Evolutionary conservation across 73 alveolate species (phyloP), one percentile per base, ranked within the genome.

Genomic region (Blepharisma stoltei): DNA sequence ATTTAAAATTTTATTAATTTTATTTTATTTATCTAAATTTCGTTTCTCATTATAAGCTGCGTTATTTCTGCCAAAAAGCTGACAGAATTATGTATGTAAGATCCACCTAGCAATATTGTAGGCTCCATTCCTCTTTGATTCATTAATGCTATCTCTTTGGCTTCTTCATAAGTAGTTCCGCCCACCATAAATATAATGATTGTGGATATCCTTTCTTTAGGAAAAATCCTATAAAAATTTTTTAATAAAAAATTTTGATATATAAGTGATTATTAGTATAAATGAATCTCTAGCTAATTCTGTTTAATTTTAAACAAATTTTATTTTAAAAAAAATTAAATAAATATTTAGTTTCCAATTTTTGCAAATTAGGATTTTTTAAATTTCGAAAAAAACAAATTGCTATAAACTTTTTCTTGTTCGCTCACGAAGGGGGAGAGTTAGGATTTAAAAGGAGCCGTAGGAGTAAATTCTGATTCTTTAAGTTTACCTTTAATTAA

Each of bases 151-250:
- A 87, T 54, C 55, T 86, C 95, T 66, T 48, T 76, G 49, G 95
- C 97, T 78, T 95, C 99, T 84, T 95, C 98, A 70, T 77, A 95
- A 7, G 99, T 92, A 37, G 89, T 86, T 4, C 99, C 99, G 6
- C 99, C 99, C 7, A 93, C 93, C 11, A 93, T 81, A 76, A 93
- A 95, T 20, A 93, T 84, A 46, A 95, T 90, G 6, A 88, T 84
- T 49, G 89, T 93, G n/a, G 78, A 44, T 0, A 91, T 88, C 54
- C 90, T 86, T 45, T 91, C 92, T 78, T 84, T 84, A 48, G 87
- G 80, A n/a, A n/a, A n/a, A n/a, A n/a, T n/a, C n/a, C n/a, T n/a
- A n/a, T n/a, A n/a, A n/a, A n/a, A n/a, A n/a, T 69, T 53, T 20
- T 76, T 18, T 46, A 70, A 67, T 79, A 70, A 0, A 49, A 60